Conservation (phyloP, 2,329 filamentous ascomycete species). For the Endothia cerciana region DNA sequence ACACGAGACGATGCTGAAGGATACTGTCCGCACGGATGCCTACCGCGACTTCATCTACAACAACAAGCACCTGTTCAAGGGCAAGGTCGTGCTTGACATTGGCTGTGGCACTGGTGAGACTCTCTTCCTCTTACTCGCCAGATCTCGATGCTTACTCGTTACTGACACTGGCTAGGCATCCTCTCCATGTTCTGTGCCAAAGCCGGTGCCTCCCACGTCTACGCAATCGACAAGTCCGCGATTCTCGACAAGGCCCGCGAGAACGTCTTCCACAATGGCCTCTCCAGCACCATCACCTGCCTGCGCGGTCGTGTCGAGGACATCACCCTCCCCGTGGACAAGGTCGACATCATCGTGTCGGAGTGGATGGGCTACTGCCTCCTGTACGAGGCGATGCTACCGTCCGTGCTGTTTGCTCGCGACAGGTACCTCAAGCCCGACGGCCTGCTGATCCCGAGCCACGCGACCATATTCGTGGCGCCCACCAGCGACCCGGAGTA, state of each 20-base stretch:
- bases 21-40: slow-evolving; percentile 82
- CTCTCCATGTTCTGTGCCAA: slow-evolving; percentile 93
- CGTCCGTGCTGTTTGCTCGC: slow-evolving; percentile 85
- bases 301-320: slow-evolving; percentile 88
- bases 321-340: slow-evolving; percentile 72
- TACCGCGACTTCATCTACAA: slow-evolving; percentile 96
- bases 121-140: neutral
- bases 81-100: slow-evolving; percentile 89
- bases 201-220: slow-evolving; percentile 83
- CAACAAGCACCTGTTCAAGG: slow-evolving; percentile 86
- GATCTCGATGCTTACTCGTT: neutral
- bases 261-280: slow-evolving; percentile 80
- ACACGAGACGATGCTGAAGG: slow-evolving; percentile 95
- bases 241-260: slow-evolving; percentile 87
- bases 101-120: slow-evolving; percentile 70
- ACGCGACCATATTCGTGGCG: slow-evolving; percentile 81
- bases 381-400: slow-evolving; percentile 94
- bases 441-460: slow-evolving; percentile 84
- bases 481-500: slow-evolving; percentile 80
- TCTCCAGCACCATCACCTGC: slow-evolving; percentile 75
- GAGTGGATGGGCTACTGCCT: slow-evolving; percentile 98
- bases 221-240: slow-evolving; percentile 89
- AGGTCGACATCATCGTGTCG: slow-evolving; percentile 93
- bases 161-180: slow-evolving; percentile 59
- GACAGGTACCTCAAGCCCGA: slow-evolving; percentile 82